Percentiles rank a stretch among this genome's conserved stretches.
Evolutionary conservation across 352 stramenopile species (phyloP).

Genomic region (Globisporangium acanthophoron): DNA sequence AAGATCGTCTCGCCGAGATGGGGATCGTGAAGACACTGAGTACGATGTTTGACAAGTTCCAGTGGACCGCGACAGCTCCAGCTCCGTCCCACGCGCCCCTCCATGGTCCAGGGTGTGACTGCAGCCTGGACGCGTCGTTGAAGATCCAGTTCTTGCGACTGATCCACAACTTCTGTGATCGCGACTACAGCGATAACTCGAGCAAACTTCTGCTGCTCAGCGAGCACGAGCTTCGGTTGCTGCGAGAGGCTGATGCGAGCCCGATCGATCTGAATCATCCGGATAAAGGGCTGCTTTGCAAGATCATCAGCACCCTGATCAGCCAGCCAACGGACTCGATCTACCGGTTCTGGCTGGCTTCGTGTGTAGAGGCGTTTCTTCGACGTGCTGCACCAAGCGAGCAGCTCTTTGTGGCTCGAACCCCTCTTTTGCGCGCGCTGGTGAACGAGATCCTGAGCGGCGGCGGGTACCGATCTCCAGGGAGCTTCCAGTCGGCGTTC

Average conservation of each 20-base stretch:
- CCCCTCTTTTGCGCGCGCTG: constrained; percentile 84
- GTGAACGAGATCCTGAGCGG: constrained; percentile 86
- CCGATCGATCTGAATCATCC: constrained; percentile 61
- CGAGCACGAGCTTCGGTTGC: constrained; percentile 47
- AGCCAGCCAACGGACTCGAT: constrained; percentile 90
- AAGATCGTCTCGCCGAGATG: constrained; percentile 82
- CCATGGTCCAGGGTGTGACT: constrained; percentile 89
- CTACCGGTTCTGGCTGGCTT: constrained; percentile 95
- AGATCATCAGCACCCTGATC: constrained; percentile 88
- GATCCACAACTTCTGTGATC: constrained; percentile 96
- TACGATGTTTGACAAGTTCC: constrained; percentile 93
- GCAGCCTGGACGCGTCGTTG: constrained; percentile 91
- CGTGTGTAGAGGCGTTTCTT: constrained; percentile 95
- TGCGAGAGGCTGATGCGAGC: constrained; percentile 36
- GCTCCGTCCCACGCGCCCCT: constrained; percentile 47
- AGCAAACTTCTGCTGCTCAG: constrained; percentile 83
- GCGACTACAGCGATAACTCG: constrained; percentile 84
- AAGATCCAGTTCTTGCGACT: constrained; percentile 95
- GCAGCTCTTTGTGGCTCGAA: constrained; percentile 89
- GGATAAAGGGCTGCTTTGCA: constrained; percentile 86
- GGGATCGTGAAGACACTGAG: constrained; percentile 89
- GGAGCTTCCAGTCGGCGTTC: constrained; percentile 94
- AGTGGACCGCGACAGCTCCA: constrained; percentile 64
- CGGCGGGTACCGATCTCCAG: constrained; percentile 77
- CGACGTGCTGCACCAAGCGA: constrained; percentile 78